phyloP scores from a whole-genome alignment of 2,329 filamentous ascomycete genomes.

The Pseudocercospora musae region DNA sequence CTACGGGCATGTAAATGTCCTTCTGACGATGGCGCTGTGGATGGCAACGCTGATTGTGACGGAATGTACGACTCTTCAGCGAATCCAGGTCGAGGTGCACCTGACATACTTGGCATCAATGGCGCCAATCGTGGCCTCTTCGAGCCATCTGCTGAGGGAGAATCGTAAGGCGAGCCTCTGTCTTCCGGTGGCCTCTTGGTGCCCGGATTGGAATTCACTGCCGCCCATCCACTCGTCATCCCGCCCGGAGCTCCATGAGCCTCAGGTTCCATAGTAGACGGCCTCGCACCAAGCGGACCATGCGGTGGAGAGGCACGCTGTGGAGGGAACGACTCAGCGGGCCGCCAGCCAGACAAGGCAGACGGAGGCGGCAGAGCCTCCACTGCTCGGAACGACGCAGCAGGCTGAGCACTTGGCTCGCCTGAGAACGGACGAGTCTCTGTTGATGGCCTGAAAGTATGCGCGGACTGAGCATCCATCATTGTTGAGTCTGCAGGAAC shows the following conservation, averaged over 20 bases:
- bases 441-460: conserved; percentile 16
- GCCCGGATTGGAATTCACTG: conserved; percentile 43
- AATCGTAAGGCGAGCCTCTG: conserved; percentile 29
- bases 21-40: conserved; percentile 5
- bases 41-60: conserved; percentile 17
- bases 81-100: conserved; percentile 26
- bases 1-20: conserved; percentile 22
- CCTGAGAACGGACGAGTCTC: conserved; percentile 18
- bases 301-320: conserved; percentile 18
- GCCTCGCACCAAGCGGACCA: conserved; percentile 18
- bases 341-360: conserved; percentile 30
- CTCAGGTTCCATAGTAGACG: conserved; percentile 25
- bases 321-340: conserved; percentile 25
- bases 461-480: conserved; percentile 15
- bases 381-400: conserved; percentile 12
- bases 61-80: conserved; percentile 26
- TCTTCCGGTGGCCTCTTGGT: conserved; percentile 43
- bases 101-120: conserved; percentile 34
- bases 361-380: conserved; percentile 27
- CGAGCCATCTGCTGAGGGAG: conserved; percentile 37
- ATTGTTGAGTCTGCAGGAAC: conserved; percentile 15
- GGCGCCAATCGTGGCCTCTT: conserved; percentile 46
- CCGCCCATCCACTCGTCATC: conserved; percentile 40
- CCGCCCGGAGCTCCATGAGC: conserved; percentile 4
- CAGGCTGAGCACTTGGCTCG: conserved; percentile 10